Percentiles rank a stretch among this genome's conserved stretches.
phyloP scores from a whole-genome alignment of 2,329 filamentous ascomycete species.

The Aureobasidium sp. region DNA sequence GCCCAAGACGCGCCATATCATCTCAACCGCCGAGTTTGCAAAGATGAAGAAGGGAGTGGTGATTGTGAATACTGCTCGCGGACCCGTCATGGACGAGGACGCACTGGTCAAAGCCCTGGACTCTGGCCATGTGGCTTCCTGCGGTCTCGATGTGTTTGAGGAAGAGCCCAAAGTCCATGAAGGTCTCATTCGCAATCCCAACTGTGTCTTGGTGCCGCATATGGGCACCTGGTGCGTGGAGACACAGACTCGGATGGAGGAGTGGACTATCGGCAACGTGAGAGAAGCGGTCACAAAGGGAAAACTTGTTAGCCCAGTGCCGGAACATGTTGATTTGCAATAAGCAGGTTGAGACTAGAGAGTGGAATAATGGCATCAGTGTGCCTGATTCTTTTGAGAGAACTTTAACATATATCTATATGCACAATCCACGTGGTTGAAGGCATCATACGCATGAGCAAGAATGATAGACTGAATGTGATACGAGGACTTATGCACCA shows the following conservation, averaged over 20 bases:
- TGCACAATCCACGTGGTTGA: too few relatives aligned
- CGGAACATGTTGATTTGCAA: slow-evolving; percentile 51
- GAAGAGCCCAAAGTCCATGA: slow-evolving; percentile 71
- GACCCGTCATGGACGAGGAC: slow-evolving; percentile 73
- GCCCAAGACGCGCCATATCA: slow-evolving; percentile 63
- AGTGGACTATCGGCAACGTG: slow-evolving; percentile 67
- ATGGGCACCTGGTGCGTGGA: slow-evolving; percentile 79
- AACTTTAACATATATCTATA: too few relatives aligned
- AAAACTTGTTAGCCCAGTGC: slow-evolving; percentile 61
- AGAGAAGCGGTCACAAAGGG: slow-evolving; percentile 55
- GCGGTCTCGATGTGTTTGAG: slow-evolving; percentile 76
- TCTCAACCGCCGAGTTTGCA: slow-evolving; percentile 61
- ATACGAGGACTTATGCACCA: too few relatives aligned
- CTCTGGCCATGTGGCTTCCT: slow-evolving; percentile 61
- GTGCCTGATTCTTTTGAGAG: too few relatives aligned
- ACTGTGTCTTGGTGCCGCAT: slow-evolving; percentile 71
- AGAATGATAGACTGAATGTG: not conserved
- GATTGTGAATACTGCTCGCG: slow-evolving; percentile 76
- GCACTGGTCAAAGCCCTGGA: slow-evolving; percentile 69
- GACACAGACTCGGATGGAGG: slow-evolving; percentile 59
- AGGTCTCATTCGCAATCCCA: slow-evolving; percentile 61
- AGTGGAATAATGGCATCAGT: not conserved
- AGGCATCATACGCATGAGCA: too few relatives aligned
- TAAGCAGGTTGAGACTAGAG: not conserved
- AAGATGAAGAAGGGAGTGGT: slow-evolving; percentile 73